A percentile compares a stretch with the other conserved stretches of the same genome.
These are phyloP conservation scores for Diutina scorzettiae DNA, from an alignment of 1,139 yeast species.

Conservation along the genomic window DNA sequence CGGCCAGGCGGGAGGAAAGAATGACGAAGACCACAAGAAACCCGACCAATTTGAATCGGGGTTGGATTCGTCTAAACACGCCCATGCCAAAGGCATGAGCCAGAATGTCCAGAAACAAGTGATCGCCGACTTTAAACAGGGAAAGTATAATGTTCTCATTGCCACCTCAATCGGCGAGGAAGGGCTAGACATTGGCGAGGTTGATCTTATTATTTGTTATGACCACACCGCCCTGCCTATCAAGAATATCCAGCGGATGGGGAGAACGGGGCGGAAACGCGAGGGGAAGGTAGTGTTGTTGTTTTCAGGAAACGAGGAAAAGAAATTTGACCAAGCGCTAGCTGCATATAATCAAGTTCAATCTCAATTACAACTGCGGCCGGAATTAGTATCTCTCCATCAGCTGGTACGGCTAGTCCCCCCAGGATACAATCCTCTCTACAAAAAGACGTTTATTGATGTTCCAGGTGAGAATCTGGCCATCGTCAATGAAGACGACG, in stretches of 20 bases:
- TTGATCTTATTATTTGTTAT: constrained; percentile 82
- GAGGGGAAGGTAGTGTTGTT: constrained; percentile 76
- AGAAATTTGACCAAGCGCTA: constrained; percentile 76
- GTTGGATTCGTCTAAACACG: constrained; percentile 36
- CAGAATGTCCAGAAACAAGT: constrained; percentile 65
- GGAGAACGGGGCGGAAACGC: constrained; percentile 93
- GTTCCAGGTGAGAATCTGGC: constrained; percentile 60
- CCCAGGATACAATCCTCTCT: constrained; percentile 34
- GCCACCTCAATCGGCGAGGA: constrained; percentile 98
- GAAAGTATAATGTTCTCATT: constrained; percentile 65
- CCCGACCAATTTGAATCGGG: constrained; percentile 17
- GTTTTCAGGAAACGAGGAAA: constrained; percentile 67
- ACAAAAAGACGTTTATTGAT: constrained; percentile 44
- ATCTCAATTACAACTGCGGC: constrained; percentile 34
- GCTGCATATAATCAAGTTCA: constrained; percentile 76
- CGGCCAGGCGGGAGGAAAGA: constrained; percentile 62
- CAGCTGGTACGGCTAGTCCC: constrained; percentile 63
- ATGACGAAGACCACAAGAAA: constrained; percentile 34
- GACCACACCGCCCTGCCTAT: constrained; percentile 93
- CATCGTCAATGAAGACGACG: constrained; percentile 40
- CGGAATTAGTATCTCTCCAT: constrained; percentile 28
- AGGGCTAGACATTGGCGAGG: constrained; percentile 97
- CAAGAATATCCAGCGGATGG: constrained; percentile 90
- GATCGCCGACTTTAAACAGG: constrained; percentile 60
- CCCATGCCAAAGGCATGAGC: constrained; percentile 51